These are phyloP conservation scores for Metschnikowia drakensbergensis DNA, from an alignment of 805 yeast species.

Conservation along the genomic window DNA sequence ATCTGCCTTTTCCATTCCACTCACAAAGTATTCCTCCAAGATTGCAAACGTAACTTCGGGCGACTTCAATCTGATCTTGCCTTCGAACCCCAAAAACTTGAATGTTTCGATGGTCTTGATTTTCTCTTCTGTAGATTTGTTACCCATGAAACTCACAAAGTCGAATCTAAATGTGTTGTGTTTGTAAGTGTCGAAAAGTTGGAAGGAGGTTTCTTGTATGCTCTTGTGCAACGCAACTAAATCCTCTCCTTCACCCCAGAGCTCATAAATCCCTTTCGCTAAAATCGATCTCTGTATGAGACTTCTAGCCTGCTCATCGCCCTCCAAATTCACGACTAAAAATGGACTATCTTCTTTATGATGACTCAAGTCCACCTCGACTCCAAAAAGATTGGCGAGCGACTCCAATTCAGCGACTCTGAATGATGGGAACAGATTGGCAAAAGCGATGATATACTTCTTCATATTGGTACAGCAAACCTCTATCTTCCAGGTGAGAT, in stretches of 20 bases:
- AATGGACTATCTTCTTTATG: conserved; percentile 68
- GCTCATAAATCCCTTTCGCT: conserved; percentile 72
- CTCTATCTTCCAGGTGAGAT: not conserved
- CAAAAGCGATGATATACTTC: conserved; percentile 73
- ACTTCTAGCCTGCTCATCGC: conserved; percentile 62
- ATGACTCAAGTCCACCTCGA: conserved; percentile 54
- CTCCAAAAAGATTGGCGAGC: conserved; percentile 59
- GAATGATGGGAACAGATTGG: conserved; percentile 78
- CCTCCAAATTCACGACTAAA: conserved; percentile 58
- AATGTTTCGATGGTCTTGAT: conserved; percentile 68
- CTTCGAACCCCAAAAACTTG: conserved; percentile 64
- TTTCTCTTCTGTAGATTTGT: conserved; percentile 48
- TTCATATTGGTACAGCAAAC: conserved; percentile 30
- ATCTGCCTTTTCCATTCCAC: conserved; percentile 45
- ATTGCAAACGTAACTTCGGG: conserved; percentile 71
- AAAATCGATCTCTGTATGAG: conserved; percentile 67
- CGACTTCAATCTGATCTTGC: conserved; percentile 71
- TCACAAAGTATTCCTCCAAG: conserved; percentile 64
- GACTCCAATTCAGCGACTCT: conserved; percentile 82
- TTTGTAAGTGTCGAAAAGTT: conserved; percentile 37
- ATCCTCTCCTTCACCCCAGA: conserved; percentile 70
- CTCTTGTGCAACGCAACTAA: conserved; percentile 56
- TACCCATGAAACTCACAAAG: conserved; percentile 71
- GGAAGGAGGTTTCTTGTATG: conserved; percentile 33
- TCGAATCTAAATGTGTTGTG: conserved; percentile 73